These are phyloP conservation scores for Xylaria multiplex DNA, from an alignment of 2,329 filamentous ascomycete species.

Conservation along the genomic window DNA sequence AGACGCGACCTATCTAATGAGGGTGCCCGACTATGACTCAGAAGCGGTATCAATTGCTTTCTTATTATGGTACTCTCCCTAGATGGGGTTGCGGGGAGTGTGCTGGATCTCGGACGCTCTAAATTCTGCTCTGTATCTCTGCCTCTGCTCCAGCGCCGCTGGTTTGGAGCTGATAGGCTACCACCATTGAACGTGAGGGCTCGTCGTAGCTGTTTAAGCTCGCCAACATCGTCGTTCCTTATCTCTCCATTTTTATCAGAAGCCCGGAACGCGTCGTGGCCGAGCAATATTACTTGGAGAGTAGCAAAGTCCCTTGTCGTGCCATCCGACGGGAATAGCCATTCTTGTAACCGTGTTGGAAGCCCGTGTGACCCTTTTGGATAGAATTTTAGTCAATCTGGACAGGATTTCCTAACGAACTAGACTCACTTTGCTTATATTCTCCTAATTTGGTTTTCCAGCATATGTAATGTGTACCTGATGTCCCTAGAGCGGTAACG, in stretches of 20 bases:
- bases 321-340: conserved; percentile 47
- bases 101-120: conserved; percentile 43
- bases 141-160: conserved; percentile 26
- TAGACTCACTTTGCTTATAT: conserved; percentile 45
- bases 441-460: conserved; percentile 47
- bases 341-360: conserved; percentile 43
- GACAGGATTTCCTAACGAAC: neutral
- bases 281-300: conserved; percentile 47
- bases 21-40: conserved; percentile 19
- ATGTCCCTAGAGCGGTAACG: conserved; percentile 48
- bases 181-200: conserved; percentile 38
- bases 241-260: conserved; percentile 46
- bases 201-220: conserved; percentile 40
- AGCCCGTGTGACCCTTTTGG: conserved; percentile 44
- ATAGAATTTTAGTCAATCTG: neutral
- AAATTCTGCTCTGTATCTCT: conserved; percentile 27
- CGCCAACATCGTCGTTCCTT: conserved; percentile 39
- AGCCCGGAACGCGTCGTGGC: conserved; percentile 46
- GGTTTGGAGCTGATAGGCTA: conserved; percentile 5
- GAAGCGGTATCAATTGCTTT: conserved; percentile 24
- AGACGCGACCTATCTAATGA: conserved; percentile 27
- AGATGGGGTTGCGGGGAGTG: conserved; percentile 38
- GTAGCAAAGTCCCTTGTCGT: conserved; percentile 46
- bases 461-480: conserved; percentile 48
- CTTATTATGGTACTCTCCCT: conserved; percentile 27